phyloP scores from a whole-genome alignment of 768 basidiomycete genomes.

The Floccularia luteovirens region DNA sequence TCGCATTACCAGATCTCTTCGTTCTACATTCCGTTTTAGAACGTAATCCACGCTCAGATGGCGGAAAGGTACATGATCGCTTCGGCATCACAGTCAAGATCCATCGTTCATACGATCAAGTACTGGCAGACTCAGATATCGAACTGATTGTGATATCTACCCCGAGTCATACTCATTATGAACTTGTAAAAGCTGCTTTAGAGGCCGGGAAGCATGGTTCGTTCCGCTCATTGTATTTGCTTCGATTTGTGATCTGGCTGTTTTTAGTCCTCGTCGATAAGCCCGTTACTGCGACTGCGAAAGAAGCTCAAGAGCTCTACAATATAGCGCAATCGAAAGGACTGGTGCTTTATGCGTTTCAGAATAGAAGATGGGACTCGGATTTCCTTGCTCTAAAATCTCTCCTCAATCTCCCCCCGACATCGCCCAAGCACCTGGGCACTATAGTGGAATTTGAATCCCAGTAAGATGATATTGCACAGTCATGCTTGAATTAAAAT shows the following conservation, averaged over 20 bases:
- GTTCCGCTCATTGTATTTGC: conserved; percentile 5
- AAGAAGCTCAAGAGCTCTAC: conserved; percentile 54
- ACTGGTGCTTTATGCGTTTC: conserved; percentile 63
- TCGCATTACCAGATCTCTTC: conserved; percentile 64
- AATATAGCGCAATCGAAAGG: conserved; percentile 49
- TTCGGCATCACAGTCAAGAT: conserved; percentile 56
- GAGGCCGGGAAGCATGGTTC: conserved; percentile 69
- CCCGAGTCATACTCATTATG: conserved; percentile 69
- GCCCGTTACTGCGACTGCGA: conserved; percentile 56
- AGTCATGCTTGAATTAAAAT: neutral
- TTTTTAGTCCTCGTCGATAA: conserved; percentile 70
- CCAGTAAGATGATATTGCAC: conserved; percentile 35
- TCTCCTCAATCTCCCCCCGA: conserved; percentile 45
- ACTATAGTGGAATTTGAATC: conserved; percentile 67
- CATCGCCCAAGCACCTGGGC: conserved; percentile 49
- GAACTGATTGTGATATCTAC: conserved; percentile 66
- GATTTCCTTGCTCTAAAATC: conserved; percentile 64
- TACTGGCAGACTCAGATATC: conserved; percentile 53
- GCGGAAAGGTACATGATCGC: conserved; percentile 57
- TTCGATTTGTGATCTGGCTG: neutral
- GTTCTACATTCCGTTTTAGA: conserved; percentile 69
- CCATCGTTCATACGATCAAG: conserved; percentile 51
- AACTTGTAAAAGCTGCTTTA: conserved; percentile 55
- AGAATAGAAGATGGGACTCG: conserved; percentile 74
- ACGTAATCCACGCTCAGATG: conserved; percentile 52